Conservation (phyloP, 495 filamentous ascomycete species). For the Neurospora intermedia region DNA sequence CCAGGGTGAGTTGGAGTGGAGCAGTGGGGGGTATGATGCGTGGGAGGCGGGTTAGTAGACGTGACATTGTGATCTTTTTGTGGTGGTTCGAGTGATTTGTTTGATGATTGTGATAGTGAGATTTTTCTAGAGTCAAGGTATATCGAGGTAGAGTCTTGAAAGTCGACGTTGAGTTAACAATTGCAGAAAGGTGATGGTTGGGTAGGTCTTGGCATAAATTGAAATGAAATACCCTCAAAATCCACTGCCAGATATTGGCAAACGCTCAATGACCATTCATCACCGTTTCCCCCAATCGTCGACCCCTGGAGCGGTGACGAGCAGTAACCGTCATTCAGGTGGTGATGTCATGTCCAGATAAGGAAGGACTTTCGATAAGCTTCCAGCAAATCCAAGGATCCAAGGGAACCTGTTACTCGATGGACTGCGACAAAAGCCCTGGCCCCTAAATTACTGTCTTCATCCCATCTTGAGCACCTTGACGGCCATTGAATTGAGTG, state of each 20-base stretch:
- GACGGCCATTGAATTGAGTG: not conserved
- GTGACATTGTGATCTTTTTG: not conserved
- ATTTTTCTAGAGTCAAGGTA: not conserved
- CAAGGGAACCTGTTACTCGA: too few species aligned
- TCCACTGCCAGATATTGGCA: not conserved
- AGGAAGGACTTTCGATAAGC: not conserved
- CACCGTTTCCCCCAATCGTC: not conserved
- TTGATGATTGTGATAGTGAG: too few species aligned
- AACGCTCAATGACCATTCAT: not conserved
- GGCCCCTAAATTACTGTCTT: not conserved
- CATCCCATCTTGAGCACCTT: not conserved
- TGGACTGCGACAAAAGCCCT: not conserved
- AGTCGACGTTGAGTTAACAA: too few species aligned
- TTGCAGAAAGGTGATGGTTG: too few species aligned
- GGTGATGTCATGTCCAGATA: not conserved
- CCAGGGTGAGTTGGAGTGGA: not conserved
- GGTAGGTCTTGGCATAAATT: too few species aligned
- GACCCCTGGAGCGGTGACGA: not conserved
- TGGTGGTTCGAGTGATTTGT: not conserved
- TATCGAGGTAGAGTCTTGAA: too few species aligned
- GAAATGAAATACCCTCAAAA: too few species aligned
- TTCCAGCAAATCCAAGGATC: too few species aligned
- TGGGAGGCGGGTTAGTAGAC: not conserved
- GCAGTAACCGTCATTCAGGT: not conserved
- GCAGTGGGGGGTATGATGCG: not conserved